Base-by-base conservation (phyloP, 805 yeast genomes). In the Ogataea polymorpha region DNA sequence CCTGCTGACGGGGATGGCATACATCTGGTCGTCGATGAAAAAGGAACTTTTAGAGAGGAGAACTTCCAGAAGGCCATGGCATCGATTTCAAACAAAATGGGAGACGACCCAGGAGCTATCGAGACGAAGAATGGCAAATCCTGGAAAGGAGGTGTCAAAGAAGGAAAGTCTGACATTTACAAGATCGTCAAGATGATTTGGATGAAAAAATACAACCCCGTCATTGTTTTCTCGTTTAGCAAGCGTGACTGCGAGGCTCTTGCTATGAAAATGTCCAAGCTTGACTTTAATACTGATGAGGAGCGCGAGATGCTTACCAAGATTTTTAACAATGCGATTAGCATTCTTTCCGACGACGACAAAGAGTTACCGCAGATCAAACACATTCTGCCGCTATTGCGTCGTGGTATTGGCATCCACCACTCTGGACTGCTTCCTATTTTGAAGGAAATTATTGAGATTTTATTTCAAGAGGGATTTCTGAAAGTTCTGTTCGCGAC, bases 1-100 rank as follows among this genome's bases (percentile, higher is more conserved):
- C 99, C 99, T 20, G 95, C 96, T n/a, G 95, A 90, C 42, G 98
- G 99, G 42, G 96, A 87, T 61, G 99, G 99, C 45, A 93, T 93
- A 44, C 96, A 93, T 63, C 73, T 93, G 51, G 99, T 93, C 12
- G 98, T 93, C 32, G 99, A 93, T 61, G 99, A 93, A 66, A 90
- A 91, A 68, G 90, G 97, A 32, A 79, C 85, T 5, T 93, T 93
- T 65, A 78, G 98, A 55, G 99, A 93, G 63, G 99, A 93, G 57
- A 93, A 91, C 62, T 93, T 93, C 70, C 99, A 93, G 63, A 91
- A 89, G 63, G 98, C 98, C 1, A 93, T 93, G 99, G 87, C 96
- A 1, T 82, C 95, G 13, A 84, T 93, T 43, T 77, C 87, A 41
- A 90, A 84, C 53, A 78, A 75, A 45, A 68, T 75, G 51, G 97